Evolutionary conservation across 2,329 filamentous ascomycete species (phyloP), one percentile per base, ranked within the genome.

Genomic region (Colletotrichum tofieldiae): DNA sequence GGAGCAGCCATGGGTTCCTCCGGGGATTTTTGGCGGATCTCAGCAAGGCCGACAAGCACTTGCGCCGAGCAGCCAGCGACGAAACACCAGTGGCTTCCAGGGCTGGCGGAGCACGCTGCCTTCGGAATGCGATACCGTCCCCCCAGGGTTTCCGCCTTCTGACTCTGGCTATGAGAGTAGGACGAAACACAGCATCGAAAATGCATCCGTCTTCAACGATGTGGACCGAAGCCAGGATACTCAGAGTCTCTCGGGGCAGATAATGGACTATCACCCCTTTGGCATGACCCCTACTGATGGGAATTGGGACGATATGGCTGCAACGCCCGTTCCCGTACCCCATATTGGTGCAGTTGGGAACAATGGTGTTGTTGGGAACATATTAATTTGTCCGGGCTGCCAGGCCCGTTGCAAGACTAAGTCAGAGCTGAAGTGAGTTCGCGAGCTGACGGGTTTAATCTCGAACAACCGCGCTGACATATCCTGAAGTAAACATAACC

Each of bases 401-500:
- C 43, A 79, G 0, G 80, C 80, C 37, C 8, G 11, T 3, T 78
- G 88, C 65, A 89, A 84, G 77, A 91, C 87, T 2, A 84, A 82
- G 67, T 90, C 89, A 2, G 88, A 90, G 75, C 77, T 89, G 63
- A 90, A 86, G 89, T 91, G 82, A 71, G 85, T 77, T 3, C 39
- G 47, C n/a, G 5, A 29, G 14, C 8, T 29, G 51, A 14, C 18
- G 16, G 45, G 51, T 5, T 29, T 63, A 16, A 32, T 41, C 14
- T 52, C 14, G 54, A 11, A 47, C 26, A 49, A n/a, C n/a, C 47
- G 52, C 51, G 73, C 78, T 79, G 37, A 80, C 73, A 65, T 67
- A 73, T 64, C 77, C 54, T 1, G 12, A 60, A 97, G 94, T 71
- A 97, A 97, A 81, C 94, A 97, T 77, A 81, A 86, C 56, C 86